These are phyloP conservation scores for Schizophyllum commune DNA, from an alignment of 1,284 basidiomycete genomes.

Conservation along the genomic window DNA sequence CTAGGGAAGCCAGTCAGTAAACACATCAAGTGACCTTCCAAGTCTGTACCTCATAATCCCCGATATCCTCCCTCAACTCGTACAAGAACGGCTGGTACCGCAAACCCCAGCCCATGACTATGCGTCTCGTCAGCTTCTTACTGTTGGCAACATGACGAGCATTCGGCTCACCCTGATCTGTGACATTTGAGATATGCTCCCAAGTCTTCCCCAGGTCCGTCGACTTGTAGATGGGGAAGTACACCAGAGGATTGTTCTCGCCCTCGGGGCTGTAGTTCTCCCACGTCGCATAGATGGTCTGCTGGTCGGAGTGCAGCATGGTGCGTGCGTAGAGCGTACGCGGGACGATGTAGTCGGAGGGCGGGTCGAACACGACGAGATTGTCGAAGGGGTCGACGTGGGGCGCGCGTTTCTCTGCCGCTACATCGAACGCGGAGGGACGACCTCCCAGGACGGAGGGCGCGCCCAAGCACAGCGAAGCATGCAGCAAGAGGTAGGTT, in stretches of 20 bases:
- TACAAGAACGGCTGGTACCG: constrained; percentile 25
- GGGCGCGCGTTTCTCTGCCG: too few relatives aligned
- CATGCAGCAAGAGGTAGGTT: too few relatives aligned
- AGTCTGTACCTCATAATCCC: constrained; percentile 7
- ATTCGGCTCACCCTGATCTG: constrained; percentile 2
- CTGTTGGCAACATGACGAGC: too few relatives aligned
- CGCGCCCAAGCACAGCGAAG: too few relatives aligned
- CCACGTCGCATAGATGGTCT: constrained; percentile 16
- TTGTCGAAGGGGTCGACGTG: constrained; percentile 6
- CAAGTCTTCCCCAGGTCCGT: constrained; percentile 13
- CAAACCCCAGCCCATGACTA: constrained; percentile 21
- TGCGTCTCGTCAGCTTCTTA: too few relatives aligned
- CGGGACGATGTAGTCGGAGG: constrained; percentile 9
- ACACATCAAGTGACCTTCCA: background rate
- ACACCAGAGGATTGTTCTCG: constrained; percentile 4
- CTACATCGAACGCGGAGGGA: too few relatives aligned
- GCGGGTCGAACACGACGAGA: constrained; percentile 9
- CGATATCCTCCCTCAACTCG: constrained; percentile 19
- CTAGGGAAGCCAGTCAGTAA: constrained; percentile 1
- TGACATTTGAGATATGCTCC: constrained; percentile 12
- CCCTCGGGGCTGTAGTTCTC: constrained; percentile 16
- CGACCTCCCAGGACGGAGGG: too few relatives aligned
- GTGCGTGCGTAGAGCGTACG: constrained; percentile 15
- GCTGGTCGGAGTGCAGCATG: constrained; percentile 10
- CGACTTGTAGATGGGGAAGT: constrained; percentile 14